Percentiles rank a stretch among this genome's conserved stretches.
phyloP scores from a whole-genome alignment of 495 filamentous ascomycete genomes.

The Penicillium chermesinum region DNA sequence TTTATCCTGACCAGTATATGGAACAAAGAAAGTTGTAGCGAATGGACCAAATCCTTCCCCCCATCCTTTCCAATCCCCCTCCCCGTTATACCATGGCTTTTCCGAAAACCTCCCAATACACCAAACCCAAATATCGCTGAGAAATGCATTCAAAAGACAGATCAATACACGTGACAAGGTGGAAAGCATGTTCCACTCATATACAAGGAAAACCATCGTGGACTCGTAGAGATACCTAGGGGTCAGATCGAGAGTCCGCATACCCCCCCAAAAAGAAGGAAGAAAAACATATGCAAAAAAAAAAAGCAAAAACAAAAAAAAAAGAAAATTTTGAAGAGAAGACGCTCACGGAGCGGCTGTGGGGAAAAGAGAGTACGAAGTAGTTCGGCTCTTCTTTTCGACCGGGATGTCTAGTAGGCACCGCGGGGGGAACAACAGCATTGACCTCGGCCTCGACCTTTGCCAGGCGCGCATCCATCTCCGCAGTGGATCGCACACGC shows the following conservation, averaged over 20 bases:
- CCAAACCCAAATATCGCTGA: slow-evolving; percentile 27
- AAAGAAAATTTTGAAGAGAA: background rate
- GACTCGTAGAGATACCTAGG: slow-evolving; percentile 10
- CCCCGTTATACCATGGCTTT: slow-evolving; percentile 26
- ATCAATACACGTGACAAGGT: slow-evolving; percentile 15
- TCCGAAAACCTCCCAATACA: slow-evolving; percentile 21
- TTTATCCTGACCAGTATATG: slow-evolving; percentile 12
- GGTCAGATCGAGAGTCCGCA: slow-evolving; percentile 10
- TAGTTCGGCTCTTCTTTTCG: slow-evolving; percentile 32
- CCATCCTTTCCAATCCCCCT: slow-evolving; percentile 13
- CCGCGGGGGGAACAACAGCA: slow-evolving; percentile 5
- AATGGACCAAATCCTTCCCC: slow-evolving; percentile 18
- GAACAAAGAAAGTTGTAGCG: slow-evolving; percentile 14
- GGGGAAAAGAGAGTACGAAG: slow-evolving; percentile 46
- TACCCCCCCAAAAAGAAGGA: too few species aligned
- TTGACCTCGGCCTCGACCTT: slow-evolving; percentile 6
- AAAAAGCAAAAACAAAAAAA: slow-evolving; percentile 7
- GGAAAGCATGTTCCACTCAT: slow-evolving; percentile 1
- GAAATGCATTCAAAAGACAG: slow-evolving; percentile 34
- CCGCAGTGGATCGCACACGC: slow-evolving; percentile 36
- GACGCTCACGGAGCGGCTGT: slow-evolving; percentile 17
- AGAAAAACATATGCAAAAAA: slow-evolving; percentile 12
- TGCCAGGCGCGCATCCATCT: slow-evolving; percentile 18
- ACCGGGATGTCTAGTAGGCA: slow-evolving; percentile 18
- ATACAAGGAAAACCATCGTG: slow-evolving; percentile 13